Conservation (phyloP, 495 filamentous ascomycete genomes). For the Zalerion maritima region DNA sequence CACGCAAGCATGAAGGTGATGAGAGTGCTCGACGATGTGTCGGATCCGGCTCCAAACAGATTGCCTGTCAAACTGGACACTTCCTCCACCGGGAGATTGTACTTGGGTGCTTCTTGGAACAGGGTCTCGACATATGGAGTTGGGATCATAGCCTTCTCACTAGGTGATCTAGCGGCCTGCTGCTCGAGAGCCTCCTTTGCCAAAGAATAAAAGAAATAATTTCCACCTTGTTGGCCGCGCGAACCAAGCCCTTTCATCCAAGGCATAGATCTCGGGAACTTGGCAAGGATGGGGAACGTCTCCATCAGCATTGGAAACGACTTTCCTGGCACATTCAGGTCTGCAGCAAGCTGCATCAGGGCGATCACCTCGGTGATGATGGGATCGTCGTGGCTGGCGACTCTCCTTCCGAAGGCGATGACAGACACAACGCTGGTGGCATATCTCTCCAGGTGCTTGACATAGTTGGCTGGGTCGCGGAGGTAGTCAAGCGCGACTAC, state of each 20-base stretch:
- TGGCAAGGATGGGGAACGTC: conserved; percentile 41
- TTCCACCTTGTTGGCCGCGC: conserved; percentile 25
- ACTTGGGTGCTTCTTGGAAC: conserved; percentile 32
- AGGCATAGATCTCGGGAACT: conserved; percentile 40
- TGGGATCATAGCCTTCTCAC: conserved; percentile 27
- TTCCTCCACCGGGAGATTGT: conserved; percentile 36
- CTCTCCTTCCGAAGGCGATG: conserved; percentile 46
- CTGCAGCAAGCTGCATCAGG: conserved; percentile 48
- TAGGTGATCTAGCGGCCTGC: conserved; percentile 22
- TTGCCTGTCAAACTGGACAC: conserved; percentile 46
- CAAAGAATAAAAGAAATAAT: conserved; percentile 41
- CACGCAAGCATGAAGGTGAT: conserved; percentile 49
- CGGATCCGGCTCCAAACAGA: conserved; percentile 50
- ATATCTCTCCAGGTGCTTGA: conserved; percentile 49
- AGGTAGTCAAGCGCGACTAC: conserved; percentile 37
- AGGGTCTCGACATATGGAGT: conserved; percentile 37
- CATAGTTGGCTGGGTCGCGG: conserved; percentile 33
- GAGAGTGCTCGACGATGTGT: conserved; percentile 50
- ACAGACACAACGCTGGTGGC: conserved; percentile 50
- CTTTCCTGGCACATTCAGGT: conserved; percentile 49
- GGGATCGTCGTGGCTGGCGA: conserved; percentile 41
- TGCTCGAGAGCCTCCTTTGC: conserved; percentile 38
- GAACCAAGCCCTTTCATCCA: conserved; percentile 44
- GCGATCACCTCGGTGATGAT: conserved; percentile 48
- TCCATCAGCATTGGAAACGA: conserved; percentile 47